A percentile compares a stretch with the other conserved stretches of the same genome.
These are phyloP conservation scores for Lachancea kluyveri DNA, from an alignment of 805 yeast genomes.

Conservation along the genomic window DNA sequence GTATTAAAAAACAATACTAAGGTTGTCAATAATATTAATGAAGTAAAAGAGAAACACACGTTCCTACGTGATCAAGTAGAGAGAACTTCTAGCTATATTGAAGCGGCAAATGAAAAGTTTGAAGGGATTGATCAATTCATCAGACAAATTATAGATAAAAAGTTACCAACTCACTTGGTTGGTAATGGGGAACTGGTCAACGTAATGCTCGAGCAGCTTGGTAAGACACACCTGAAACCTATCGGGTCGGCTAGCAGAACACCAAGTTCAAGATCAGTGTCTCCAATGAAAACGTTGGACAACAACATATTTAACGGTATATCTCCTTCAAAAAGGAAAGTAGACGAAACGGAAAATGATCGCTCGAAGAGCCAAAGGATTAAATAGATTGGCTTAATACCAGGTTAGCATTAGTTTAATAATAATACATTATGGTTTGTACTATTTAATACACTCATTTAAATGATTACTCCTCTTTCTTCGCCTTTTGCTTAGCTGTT, in stretches of 20 bases:
- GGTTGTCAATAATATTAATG: constrained; percentile 16
- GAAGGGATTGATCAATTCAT: constrained; percentile 9
- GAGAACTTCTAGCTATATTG: constrained; percentile 7
- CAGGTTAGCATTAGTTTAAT: neutral
- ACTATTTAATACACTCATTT: no score
- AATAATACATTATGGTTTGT: no score
- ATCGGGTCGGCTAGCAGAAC: constrained; percentile 16
- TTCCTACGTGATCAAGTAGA: constrained; percentile 6
- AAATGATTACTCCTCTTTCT: no score
- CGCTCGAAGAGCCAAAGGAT: constrained; percentile 1
- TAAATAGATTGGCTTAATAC: neutral
- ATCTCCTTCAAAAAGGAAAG: constrained; percentile 8
- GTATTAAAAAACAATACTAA: constrained; percentile 9
- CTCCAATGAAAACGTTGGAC: constrained; percentile 9
- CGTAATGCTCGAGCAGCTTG: constrained; percentile 9
- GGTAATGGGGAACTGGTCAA: constrained; percentile 7
- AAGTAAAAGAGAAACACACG: constrained; percentile 15
- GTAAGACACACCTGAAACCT: constrained; percentile 12
- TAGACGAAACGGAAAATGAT: neutral
- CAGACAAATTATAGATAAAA: constrained; percentile 4
- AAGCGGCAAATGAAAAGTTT: constrained; percentile 8
- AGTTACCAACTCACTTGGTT: constrained; percentile 1
- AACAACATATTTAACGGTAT: constrained; percentile 3
- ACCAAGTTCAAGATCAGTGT: constrained; percentile 9
- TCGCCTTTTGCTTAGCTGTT: constrained; percentile 25